Evolutionary conservation across 371 early-diverging fungal species (phyloP), one percentile per base, ranked within the genome.

Genomic region (Mortierella sp.): DNA sequence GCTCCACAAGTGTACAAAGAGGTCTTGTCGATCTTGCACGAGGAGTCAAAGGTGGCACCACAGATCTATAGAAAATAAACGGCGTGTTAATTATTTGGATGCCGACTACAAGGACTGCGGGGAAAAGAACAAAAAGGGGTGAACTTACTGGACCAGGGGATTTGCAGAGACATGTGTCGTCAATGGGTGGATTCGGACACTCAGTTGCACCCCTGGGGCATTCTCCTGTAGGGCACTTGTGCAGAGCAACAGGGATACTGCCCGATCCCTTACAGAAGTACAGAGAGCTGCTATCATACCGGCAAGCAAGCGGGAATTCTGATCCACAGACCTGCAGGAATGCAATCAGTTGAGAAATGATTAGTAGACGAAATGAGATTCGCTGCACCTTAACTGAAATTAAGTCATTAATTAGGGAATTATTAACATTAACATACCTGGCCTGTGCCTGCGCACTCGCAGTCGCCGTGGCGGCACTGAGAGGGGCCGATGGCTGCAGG

Each of bases 1-100:
- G 6, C 16, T 19, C 44, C 28, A 54, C 76, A 76, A 50, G 28
- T 38, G 45, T 76, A 76, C 21, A 76, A 13, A 13, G 70, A 54
- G 21, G 26, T 55, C 4, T 38, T 34, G 16, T 54, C 54, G 28
- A 45, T 28, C n/a, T 38, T 16, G 57, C 71, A 76, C 11, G 10
- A 21, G 3, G 34, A 2, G 16, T 70, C 45, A 19, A 50, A 76
- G 2, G 31, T 68, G 0, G 76, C 54, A 14, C 76, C 76, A 70
- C 76, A 76, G 28, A 65, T 75, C 76, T 75, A 68, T 52, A 65
- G 19, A n/a, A 68, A 28, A 50, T 52, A 19, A 60, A 58, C 7
- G 6, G 55, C 55, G 21, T 24, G 4, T 24, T 55, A 55, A n/a
- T 13, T 2, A 48, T 55, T 24, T 55, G 44, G 42, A 42, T 5